Base-by-base conservation (phyloP, 768 basidiomycete genomes). In the Agaricus blazei region DNA sequence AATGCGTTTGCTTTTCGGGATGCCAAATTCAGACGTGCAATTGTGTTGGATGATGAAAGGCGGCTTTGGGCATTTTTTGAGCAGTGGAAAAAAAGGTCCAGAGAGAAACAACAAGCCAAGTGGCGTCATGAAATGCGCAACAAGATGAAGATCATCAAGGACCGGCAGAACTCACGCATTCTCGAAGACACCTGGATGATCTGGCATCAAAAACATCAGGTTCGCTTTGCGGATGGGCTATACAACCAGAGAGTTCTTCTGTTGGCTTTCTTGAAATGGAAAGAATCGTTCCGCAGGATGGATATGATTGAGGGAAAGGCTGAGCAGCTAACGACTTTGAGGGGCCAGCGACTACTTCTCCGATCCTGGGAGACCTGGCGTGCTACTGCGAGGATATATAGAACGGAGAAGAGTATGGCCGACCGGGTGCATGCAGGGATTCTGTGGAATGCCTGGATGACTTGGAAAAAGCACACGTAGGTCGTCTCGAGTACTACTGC, bases 121-220 rank as follows among this genome's bases (percentile, higher is more conserved):
- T 88, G 86, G 85, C 78, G 84, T 29, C 70, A 79, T 47, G 85
- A 80, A 49, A 90, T 90, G 87, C 84, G 87, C 28, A 61, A 70
- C 59, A 86, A 80, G 64, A 89, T 90, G 82, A 82, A 80, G 62
- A 65, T 68, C 9, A 71, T 87, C 34, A 81, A 80, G 59, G 80
- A 80, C 57, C 82, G 71, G 57, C 75, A 76, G 54, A 84, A 88
- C 28, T 55, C 62, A 4, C 76, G 78, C 61, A 63, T 88, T 44
- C 66, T 75, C 61, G 79, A 72, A 60, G 79, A 84, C 59, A 78
- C 78, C 7, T 88, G 86, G 84, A 72, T 66, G 41, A 78, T 78
- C 62, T 92, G 90, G 90, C 75, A 78, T 41, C 84, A 81, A 56
- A 70, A 75, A 8, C 76, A 82, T 58, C 74, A 71, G n/a, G 73